phyloP scores from a whole-genome alignment of 2,329 filamentous ascomycete species.

The Ilyonectria destructans region DNA sequence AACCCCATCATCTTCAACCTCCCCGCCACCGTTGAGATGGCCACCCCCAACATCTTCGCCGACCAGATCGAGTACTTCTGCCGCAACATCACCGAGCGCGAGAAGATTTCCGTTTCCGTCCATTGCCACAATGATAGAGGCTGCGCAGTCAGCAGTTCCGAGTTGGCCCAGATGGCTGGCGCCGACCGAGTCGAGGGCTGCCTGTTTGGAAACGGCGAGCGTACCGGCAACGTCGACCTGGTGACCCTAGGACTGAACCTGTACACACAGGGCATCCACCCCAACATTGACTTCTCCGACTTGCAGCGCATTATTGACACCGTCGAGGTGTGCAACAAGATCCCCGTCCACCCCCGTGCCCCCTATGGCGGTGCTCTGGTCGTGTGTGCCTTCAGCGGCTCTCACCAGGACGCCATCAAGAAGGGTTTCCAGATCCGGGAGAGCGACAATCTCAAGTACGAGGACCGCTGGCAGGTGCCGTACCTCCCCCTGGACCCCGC shows the following conservation, averaged over 20 bases:
- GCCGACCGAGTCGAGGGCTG: conserved; percentile 96
- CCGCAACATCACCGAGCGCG: conserved; percentile 84
- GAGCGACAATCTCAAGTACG: conserved; percentile 69
- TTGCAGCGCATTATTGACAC: conserved; percentile 88
- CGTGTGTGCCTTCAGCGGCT: conserved; percentile 92
- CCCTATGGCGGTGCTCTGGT: conserved; percentile 94
- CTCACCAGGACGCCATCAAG: conserved; percentile 96
- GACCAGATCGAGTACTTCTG: conserved; percentile 98
- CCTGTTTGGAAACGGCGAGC: conserved; percentile 91
- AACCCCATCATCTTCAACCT: conserved; percentile 96
- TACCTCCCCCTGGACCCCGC: conserved; percentile 94
- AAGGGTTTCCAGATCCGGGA: conserved; percentile 87
- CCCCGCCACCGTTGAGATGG: conserved; percentile 95
- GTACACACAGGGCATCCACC: conserved; percentile 92
- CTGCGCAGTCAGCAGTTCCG: conserved; percentile 89
- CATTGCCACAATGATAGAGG: conserved; percentile 97
- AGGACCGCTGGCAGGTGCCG: conserved; percentile 86
- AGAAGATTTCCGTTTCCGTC: conserved; percentile 90
- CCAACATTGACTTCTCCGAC: conserved; percentile 92
- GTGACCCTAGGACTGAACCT: conserved; percentile 94
- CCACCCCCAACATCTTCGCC: conserved; percentile 95
- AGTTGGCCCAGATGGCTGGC: conserved; percentile 96
- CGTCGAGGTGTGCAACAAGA: conserved; percentile 95
- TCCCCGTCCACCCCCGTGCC: conserved; percentile 89
- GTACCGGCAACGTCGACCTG: conserved; percentile 95